Evolutionary conservation across 2,329 filamentous ascomycete genomes (phyloP).

Genomic region (Cladosporium cucumerinum): DNA sequence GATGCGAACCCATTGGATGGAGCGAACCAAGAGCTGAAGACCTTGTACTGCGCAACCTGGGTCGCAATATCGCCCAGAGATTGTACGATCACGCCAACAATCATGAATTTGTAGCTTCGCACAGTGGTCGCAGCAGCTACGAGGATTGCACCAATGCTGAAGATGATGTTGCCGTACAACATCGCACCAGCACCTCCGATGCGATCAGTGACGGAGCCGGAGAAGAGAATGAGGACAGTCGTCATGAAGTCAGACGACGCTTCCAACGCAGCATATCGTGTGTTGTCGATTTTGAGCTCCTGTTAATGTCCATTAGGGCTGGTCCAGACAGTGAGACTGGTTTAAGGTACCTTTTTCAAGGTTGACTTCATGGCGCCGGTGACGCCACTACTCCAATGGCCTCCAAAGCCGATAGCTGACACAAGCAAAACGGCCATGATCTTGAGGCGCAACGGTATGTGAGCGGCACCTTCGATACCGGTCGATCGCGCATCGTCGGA

Average conservation of each 20-base stretch:
- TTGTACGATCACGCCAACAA: slow-evolving; percentile 54
- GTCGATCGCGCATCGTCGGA: background rate
- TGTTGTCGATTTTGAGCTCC: slow-evolving; percentile 58
- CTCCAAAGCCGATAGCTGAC: slow-evolving; percentile 57
- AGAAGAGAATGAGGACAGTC: slow-evolving; percentile 53
- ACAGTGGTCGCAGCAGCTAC: slow-evolving; percentile 56
- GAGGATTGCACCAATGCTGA: slow-evolving; percentile 56
- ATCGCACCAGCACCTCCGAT: slow-evolving; percentile 59
- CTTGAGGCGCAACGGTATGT: slow-evolving; percentile 32
- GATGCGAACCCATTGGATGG: slow-evolving; percentile 61
- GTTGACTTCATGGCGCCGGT: slow-evolving; percentile 61
- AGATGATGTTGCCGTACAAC: slow-evolving; percentile 60
- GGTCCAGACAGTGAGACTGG: background rate
- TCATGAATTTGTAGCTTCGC: slow-evolving; percentile 59
- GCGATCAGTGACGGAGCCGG: slow-evolving; percentile 56
- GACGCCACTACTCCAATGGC: slow-evolving; percentile 59
- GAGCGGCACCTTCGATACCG: background rate
- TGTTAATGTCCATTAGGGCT: background rate
- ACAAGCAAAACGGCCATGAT: slow-evolving; percentile 50
- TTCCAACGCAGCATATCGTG: slow-evolving; percentile 57
- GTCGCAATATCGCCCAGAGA: slow-evolving; percentile 62
- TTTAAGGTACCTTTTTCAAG: slow-evolving; percentile 48
- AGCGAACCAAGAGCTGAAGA: slow-evolving; percentile 64
- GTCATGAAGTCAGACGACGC: slow-evolving; percentile 62
- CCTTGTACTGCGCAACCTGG: slow-evolving; percentile 62